Conservation (phyloP, 2,329 filamentous ascomycete genomes). For the Pseudogymnoascus sp. region DNA sequence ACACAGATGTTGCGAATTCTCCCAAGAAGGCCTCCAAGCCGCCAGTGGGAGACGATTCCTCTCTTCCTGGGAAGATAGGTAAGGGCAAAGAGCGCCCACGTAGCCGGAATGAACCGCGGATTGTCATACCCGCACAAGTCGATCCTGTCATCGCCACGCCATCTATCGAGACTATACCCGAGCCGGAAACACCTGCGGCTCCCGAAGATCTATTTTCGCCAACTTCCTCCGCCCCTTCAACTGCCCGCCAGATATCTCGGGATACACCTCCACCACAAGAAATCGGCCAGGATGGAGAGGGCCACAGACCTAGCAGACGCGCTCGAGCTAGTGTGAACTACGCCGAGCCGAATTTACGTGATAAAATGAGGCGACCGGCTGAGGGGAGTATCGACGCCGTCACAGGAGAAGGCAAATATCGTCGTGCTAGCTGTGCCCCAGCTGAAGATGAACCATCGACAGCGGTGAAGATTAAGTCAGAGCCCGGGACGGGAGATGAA, state of each 20-base stretch:
- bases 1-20: conserved; percentile 48
- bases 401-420: conserved; percentile 49
- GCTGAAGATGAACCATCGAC: conserved; percentile 19
- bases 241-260: conserved; percentile 25
- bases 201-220: conserved; percentile 37
- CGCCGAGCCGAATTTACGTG: conserved; percentile 70
- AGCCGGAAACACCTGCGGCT: conserved; percentile 33
- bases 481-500: conserved; percentile 24
- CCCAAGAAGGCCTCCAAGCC: conserved; percentile 44
- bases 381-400: conserved; percentile 72
- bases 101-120: conserved; percentile 17
- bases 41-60: conserved; percentile 29
- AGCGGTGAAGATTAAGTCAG: conserved; percentile 22
- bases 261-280: conserved; percentile 56
- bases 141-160: conserved; percentile 15
- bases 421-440: conserved; percentile 22
- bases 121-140: conserved; percentile 11
- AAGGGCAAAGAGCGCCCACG: conserved; percentile 15
- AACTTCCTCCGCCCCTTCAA: conserved; percentile 41
- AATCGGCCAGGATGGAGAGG: conserved; percentile 47
- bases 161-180: conserved; percentile 28
- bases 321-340: conserved; percentile 66
- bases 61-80: not conserved
- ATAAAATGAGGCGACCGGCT: conserved; percentile 76
- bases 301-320: conserved; percentile 58